A percentile compares a stretch with the other conserved stretches of the same genome.
These are phyloP conservation scores for Leccinum pachyderme DNA, from an alignment of 1,284 basidiomycete genomes.

Conservation along the genomic window DNA sequence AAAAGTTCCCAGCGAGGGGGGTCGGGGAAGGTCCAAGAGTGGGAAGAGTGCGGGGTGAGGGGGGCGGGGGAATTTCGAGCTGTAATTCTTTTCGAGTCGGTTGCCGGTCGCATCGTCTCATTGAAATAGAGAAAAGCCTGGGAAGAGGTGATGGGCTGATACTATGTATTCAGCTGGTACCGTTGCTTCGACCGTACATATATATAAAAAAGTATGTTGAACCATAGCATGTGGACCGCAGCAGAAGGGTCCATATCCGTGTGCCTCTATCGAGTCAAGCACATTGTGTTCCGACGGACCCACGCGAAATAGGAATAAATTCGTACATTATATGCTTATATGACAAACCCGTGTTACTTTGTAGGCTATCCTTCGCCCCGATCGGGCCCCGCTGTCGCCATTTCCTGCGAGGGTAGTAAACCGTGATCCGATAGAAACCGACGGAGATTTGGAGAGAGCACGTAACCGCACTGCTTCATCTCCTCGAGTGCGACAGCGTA, in stretches of 20 bases:
- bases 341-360: not conserved
- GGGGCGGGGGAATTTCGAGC: not conserved
- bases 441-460: conserved; percentile 32
- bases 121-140: conserved; percentile 16
- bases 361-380: not conserved
- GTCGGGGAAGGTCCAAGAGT: not conserved
- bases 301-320: not conserved
- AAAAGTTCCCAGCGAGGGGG: not conserved
- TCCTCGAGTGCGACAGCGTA: conserved; percentile 70
- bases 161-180: conserved; percentile 19
- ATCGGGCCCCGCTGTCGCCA: not conserved
- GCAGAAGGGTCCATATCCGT: conserved; percentile 12
- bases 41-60: not conserved
- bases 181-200: conserved; percentile 23
- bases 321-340: not conserved
- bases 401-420: conserved; percentile 4
- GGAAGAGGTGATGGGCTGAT: conserved; percentile 23
- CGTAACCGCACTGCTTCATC: conserved; percentile 55
- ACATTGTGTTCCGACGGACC: not conserved
- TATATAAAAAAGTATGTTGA: conserved; percentile 34
- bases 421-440: conserved; percentile 31
- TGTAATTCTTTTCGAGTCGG: conserved; percentile 13
- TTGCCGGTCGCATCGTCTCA: conserved; percentile 13
- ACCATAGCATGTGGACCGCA: not conserved
- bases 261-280: not conserved